Base-by-base conservation (phyloP, 2,329 filamentous ascomycete species). In the Sclerotinia minor region DNA sequence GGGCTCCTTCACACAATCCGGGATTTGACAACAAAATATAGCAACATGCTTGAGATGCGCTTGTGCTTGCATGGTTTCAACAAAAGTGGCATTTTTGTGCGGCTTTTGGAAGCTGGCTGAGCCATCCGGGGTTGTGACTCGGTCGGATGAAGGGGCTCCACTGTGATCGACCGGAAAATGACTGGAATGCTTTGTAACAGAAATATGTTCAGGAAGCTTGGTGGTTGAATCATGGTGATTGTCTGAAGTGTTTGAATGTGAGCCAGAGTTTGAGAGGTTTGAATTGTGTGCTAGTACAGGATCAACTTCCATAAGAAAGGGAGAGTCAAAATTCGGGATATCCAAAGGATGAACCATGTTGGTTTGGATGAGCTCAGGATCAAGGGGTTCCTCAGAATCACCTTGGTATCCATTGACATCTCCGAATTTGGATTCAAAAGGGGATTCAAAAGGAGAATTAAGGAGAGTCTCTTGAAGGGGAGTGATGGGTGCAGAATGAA, bases 21-120 rank as follows among this genome's bases (percentile, higher is more conserved):
- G 41, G 1, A 26, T 49, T 29, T 26, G 64, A n/a, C 64, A 66
- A 13, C 54, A 66, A 13, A 66, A 66, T 5, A 66, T 2, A 17
- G 64, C 19, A 3, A 6, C n/a, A 11, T 58, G 29, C 29, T 45
- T 9, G 13, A 49, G 15, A 21, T 60, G 45, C 2, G 54, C 64
- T 9, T 44, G 53, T 3, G 24, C 7, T 3, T 50, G 50, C 53
- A 65, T 58, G 15, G 64, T 26, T 21, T 59, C 64, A 9, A 49
- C 44, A 32, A 58, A 65, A 19, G 17, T n/a, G 6, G 13, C 21
- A 17, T 49, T 32, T 26, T 2, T 5, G 15, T 5, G 13, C 24
- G 41, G 2, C 11, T 38, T 65, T 4, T 8, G 47, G 13, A 19
- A 6, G 4, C 24, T 19, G 11, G 17, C 9, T 4, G 9, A 8